Conservation (phyloP, 1,284 basidiomycete species). For the Leucoagaricus sp. region DNA sequence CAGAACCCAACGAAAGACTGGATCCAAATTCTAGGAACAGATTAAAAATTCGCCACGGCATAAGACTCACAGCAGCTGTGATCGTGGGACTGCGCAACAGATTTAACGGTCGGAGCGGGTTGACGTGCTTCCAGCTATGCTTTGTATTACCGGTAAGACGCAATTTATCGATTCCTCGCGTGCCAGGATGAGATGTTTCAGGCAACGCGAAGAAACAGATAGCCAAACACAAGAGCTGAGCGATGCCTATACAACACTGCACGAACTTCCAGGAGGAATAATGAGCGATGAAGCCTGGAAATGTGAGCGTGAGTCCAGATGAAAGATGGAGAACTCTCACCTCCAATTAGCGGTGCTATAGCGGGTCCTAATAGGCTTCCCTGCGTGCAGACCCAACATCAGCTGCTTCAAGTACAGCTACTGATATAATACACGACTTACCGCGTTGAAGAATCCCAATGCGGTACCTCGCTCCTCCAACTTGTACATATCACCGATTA, state of each 20-base stretch:
- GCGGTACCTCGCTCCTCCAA: conserved; percentile 62
- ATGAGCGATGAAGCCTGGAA: conserved; percentile 43
- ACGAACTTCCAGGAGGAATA: conserved; percentile 72
- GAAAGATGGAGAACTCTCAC: conserved; percentile 23
- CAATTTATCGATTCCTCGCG: conserved; percentile 33
- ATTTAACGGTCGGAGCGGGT: conserved; percentile 30
- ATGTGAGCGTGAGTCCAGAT: not conserved
- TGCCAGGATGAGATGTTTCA: conserved; percentile 57
- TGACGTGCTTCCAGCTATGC: conserved; percentile 29
- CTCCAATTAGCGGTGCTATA: conserved; percentile 45
- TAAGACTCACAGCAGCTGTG: conserved; percentile 25
- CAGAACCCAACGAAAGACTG: conserved; percentile 17
- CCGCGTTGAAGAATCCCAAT: conserved; percentile 64
- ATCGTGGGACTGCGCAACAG: conserved; percentile 34
- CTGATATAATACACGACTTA: conserved; percentile 28
- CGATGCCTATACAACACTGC: conserved; percentile 51
- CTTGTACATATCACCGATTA: conserved; percentile 65
- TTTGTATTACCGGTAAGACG: no score
- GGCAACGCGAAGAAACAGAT: conserved; percentile 58
- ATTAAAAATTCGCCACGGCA: not conserved
- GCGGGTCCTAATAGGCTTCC: conserved; percentile 45
- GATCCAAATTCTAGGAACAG: not conserved
- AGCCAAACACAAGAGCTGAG: conserved; percentile 45
- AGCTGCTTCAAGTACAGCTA: not conserved
- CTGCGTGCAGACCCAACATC: conserved; percentile 24